Conservation (phyloP, 176 grass and related monocot species). For the Musa itinerans region DNA sequence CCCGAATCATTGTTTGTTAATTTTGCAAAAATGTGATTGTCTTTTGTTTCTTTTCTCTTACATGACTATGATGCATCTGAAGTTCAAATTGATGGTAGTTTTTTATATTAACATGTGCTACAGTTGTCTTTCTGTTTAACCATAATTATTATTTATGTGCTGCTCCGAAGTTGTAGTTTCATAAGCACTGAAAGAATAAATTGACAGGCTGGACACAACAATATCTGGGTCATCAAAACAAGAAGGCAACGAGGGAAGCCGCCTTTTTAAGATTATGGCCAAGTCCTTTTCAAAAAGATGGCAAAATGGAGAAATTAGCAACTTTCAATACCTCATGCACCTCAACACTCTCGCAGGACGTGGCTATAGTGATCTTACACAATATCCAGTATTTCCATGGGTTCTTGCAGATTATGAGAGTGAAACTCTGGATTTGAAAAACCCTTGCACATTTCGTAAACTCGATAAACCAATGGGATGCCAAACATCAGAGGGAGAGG, state of each 20-base stretch:
- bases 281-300: slow-evolving; percentile 98
- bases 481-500: slow-evolving; percentile 85
- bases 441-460: slow-evolving; percentile 71
- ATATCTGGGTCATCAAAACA: slow-evolving; percentile 94
- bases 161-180: background rate
- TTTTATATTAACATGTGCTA: background rate
- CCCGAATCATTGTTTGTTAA: background rate
- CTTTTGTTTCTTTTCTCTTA: background rate
- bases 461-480: slow-evolving; percentile 99
- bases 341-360: slow-evolving; percentile 96
- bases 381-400: slow-evolving; percentile 99
- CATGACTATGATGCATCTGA: background rate
- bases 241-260: slow-evolving; percentile 78
- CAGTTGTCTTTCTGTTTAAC: background rate
- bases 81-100: background rate
- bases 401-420: slow-evolving; percentile 97
- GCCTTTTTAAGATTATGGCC: slow-evolving; percentile 70
- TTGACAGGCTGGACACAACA: slow-evolving; percentile 85
- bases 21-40: background rate
- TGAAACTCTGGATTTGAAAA: slow-evolving; percentile 70
- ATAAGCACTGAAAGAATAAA: slow-evolving; percentile 1
- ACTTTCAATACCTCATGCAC: slow-evolving; percentile 99
- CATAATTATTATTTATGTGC: background rate
- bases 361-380: slow-evolving; percentile 95
- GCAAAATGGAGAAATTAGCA: slow-evolving; percentile 98